A percentile compares a stretch with the other conserved stretches of the same genome.
These are phyloP conservation scores for Fraxinus ornus DNA, from an alignment of 305 asterid genomes.

Conservation along the genomic window DNA sequence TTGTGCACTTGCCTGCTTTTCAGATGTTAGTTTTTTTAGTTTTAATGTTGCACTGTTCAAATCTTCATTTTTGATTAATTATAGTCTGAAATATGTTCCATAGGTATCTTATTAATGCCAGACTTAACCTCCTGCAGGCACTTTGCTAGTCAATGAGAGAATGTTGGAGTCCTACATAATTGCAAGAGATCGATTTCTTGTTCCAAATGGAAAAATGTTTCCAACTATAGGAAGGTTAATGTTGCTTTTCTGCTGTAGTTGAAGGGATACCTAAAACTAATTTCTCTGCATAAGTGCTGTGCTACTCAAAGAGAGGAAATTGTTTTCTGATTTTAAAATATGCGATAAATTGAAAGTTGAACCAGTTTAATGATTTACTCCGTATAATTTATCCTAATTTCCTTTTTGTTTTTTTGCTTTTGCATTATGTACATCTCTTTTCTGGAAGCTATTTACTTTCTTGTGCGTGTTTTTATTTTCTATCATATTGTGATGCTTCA, in stretches of 20 bases:
- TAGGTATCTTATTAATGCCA: slow-evolving; percentile 16
- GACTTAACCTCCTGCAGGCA: slow-evolving; percentile 55
- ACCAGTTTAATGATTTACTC: background rate
- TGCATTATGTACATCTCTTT: background rate
- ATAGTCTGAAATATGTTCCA: slow-evolving; percentile 18
- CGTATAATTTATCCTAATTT: background rate
- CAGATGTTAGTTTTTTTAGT: background rate
- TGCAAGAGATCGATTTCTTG: slow-evolving; percentile 97
- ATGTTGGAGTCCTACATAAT: slow-evolving; percentile 98
- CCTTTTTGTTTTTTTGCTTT: background rate
- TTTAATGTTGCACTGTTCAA: background rate
- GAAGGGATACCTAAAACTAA: background rate
- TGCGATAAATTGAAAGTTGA: slow-evolving; percentile 6
- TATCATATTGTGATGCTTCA: background rate
- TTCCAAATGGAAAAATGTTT: slow-evolving; percentile 90
- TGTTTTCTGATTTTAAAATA: background rate
- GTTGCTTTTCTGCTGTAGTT: slow-evolving; percentile 5
- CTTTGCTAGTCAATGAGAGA: slow-evolving; percentile 94
- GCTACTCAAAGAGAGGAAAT: background rate
- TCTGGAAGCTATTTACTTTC: slow-evolving; percentile 1
- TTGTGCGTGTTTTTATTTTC: slow-evolving; percentile 3
- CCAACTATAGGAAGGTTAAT: slow-evolving; percentile 86
- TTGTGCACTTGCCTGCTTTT: background rate
- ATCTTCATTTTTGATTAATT: background rate
- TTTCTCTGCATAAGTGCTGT: slow-evolving; percentile 2